Evolutionary conservation across 2,329 filamentous ascomycete genomes (phyloP), one percentile per base, ranked within the genome.

Genomic region (Xylaria multiplex): DNA sequence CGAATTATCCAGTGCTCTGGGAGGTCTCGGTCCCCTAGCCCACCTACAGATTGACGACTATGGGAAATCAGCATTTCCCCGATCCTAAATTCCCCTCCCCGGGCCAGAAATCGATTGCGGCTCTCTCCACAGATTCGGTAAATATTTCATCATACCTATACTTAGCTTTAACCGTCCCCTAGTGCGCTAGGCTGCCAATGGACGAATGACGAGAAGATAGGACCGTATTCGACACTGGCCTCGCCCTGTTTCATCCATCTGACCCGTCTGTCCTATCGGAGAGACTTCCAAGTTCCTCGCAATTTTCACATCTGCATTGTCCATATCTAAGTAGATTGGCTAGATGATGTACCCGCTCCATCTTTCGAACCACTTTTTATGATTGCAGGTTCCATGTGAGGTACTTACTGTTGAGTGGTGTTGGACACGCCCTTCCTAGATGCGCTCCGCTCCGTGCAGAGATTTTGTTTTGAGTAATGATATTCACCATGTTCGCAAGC

Each of bases 101-200:
- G 58, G 65, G 64, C 68, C 71, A 74, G 63, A 73, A 75, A 72
- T 72, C 74, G 71, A 76, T 76, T 74, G 74, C 74, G 74, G 74
- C 74, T 75, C 71, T 68, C 71, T 73, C 74, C 74, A 73, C 70
- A 68, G 50, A 63, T 65, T 72, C 68, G 70, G 68, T 68, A 68
- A 62, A 65, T 69, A 72, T 74, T 72, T 73, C 73, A 73, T 74
- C 71, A 75, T 75, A 45, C 46, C 57, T 64, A 45, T 11, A 49
- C 62, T 65, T 37, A 27, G 27, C 27, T 27, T 27, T 27, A 27
- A 27, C 27, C 27, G 27, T 27, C 27, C 27, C 27, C 27, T 32
- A 58, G 53, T n/a, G 50, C 60, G 40, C 69, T 66, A 59, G 63
- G 22, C 58, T 63, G 70, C 65, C 70, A 67, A 71, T 71, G 63